Base-by-base conservation (phyloP, 148 eudicot species). In the Diospyros kaki region DNA sequence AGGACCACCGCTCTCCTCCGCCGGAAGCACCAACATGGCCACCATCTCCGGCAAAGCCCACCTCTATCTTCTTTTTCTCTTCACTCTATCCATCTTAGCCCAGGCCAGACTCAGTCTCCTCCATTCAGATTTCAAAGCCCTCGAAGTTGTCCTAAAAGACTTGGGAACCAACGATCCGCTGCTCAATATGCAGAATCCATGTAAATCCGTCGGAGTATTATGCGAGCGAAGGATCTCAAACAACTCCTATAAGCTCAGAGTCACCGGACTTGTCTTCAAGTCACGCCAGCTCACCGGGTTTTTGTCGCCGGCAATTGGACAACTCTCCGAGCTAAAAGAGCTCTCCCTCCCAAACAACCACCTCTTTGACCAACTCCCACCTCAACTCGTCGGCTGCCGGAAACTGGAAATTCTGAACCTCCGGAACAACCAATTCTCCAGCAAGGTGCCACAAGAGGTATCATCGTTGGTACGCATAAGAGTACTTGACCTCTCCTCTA, bases 331-430 rank as follows among this genome's bases (percentile, higher is more conserved):
- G 28, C 28, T 28, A 28, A 28, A 28, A 28, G 28, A 28, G 28
- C 28, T 28, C 28, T 28, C 28, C 28, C 75, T 93, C 8, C 70
- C 85, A 5, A 83, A 84, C 76, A 93, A 89, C 81, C 69, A 78
- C 15, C 70, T 93, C 58, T 28, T 71, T 62, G 86, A 85, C 80
- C 84, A 78, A 75, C 81, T 93, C 69, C 98, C 98, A 39, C 75
- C 82, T 58, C 80, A 88, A 71, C 78, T 91, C 9, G 77, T 67
- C n/a, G 58, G 77, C 39, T 91, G 94, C 76, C 65, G 66, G 75
- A 89, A 88, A 66, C 84, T 93, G 11, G 94, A 93, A 68, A 76
- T 89, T 75, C 81, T 93, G 5, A 75, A 84, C 80, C 86, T 93
- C 15, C 77, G 50, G 39, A 83, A 81, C 58, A 93, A 93, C 79